Evolutionary conservation across 1,284 basidiomycete species (phyloP).

Genomic region (Rhodotorula sp.): DNA sequence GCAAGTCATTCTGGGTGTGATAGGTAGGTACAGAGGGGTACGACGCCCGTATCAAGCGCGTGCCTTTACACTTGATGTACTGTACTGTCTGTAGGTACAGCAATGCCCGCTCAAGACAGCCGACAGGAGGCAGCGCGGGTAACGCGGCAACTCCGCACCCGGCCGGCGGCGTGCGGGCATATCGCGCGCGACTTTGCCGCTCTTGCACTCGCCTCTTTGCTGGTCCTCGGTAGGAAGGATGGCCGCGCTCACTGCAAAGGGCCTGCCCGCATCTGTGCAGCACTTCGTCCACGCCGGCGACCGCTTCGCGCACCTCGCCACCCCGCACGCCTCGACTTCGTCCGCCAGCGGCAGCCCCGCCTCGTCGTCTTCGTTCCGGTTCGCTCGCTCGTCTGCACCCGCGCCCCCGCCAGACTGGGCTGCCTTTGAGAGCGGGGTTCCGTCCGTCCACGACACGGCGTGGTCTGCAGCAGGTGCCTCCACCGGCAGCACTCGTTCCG

Average conservation of each 20-base stretch:
- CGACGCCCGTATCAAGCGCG: too few species aligned
- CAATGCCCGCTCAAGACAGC: too few species aligned
- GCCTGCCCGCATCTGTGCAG: slow-evolving; percentile 1
- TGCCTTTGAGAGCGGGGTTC: slow-evolving; percentile 8
- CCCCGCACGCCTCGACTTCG: slow-evolving; percentile 5
- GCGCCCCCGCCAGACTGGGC: slow-evolving; percentile 15
- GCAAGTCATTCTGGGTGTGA: too few species aligned
- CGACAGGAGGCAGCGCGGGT: too few species aligned
- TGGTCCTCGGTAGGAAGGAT: not conserved
- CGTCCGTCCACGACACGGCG: not conserved
- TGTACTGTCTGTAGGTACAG: too few species aligned
- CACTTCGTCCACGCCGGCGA: slow-evolving; percentile 7
- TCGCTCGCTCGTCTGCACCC: not conserved
- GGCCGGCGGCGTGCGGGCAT: too few species aligned
- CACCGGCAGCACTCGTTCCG: not conserved
- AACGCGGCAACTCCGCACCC: too few species aligned
- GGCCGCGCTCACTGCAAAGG: slow-evolving; percentile 7
- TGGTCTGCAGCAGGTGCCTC: not conserved
- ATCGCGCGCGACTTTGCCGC: too few species aligned
- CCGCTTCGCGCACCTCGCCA: not conserved
- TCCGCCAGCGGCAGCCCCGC: not conserved
- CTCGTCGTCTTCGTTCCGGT: not conserved
- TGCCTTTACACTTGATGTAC: too few species aligned
- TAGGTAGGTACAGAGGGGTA: too few species aligned
- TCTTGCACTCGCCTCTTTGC: not conserved